phyloP scores from a whole-genome alignment of 805 yeast genomes.

The Yarrowia sp. region DNA sequence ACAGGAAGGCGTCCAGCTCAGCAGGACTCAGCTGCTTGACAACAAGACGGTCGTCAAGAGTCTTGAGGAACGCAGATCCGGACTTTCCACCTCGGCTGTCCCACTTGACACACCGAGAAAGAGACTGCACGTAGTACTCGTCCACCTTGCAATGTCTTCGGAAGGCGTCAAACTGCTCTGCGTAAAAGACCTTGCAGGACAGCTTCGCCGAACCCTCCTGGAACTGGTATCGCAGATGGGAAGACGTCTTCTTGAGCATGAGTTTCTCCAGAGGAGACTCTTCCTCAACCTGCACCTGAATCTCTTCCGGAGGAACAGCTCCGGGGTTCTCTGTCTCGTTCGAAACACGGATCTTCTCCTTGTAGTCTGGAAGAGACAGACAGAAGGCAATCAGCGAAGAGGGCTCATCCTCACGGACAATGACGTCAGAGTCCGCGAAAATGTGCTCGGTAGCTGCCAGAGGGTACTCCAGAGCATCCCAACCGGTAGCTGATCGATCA shows the following conservation, averaged over 20 bases:
- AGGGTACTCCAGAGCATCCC: slow-evolving; percentile 91
- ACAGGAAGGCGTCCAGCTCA: slow-evolving; percentile 90
- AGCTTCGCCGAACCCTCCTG: slow-evolving; percentile 78
- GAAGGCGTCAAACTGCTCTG: slow-evolving; percentile 95
- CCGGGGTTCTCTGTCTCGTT: slow-evolving; percentile 31
- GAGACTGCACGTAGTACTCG: slow-evolving; percentile 76
- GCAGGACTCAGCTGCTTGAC: slow-evolving; percentile 83
- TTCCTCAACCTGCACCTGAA: not conserved
- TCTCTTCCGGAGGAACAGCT: slow-evolving; percentile 6
- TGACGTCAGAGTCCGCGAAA: slow-evolving; percentile 89
- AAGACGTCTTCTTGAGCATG: slow-evolving; percentile 79
- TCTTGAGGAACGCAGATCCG: slow-evolving; percentile 90
- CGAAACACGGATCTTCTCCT: slow-evolving; percentile 53
- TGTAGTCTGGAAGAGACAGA: slow-evolving; percentile 78
- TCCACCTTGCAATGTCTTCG: slow-evolving; percentile 77
- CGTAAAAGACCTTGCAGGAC: slow-evolving; percentile 90
- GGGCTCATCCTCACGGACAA: slow-evolving; percentile 95
- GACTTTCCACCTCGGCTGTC: slow-evolving; percentile 95
- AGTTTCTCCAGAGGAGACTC: slow-evolving; percentile 51
- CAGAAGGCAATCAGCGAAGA: slow-evolving; percentile 93
- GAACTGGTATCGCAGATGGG: slow-evolving; percentile 89
- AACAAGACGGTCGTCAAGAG: slow-evolving; percentile 84
- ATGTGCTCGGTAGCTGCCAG: slow-evolving; percentile 78
- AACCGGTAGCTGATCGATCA: slow-evolving; percentile 88
- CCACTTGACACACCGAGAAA: slow-evolving; percentile 93